Base-by-base conservation (phyloP, 2,329 filamentous ascomycete genomes). In the Shiraia sp. region DNA sequence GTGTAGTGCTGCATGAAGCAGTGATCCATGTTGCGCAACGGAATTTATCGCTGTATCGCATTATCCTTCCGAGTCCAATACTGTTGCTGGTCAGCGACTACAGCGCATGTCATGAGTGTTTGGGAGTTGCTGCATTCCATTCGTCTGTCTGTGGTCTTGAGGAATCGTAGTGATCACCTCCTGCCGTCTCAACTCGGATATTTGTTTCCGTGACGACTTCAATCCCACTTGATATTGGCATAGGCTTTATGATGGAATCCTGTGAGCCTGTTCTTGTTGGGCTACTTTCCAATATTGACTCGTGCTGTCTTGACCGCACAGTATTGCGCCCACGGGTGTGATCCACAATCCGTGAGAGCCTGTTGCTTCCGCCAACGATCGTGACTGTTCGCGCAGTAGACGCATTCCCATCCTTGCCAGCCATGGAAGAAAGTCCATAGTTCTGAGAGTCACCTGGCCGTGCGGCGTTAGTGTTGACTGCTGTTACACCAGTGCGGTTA, bases 181-280 rank as follows among this genome's bases (percentile, higher is more conserved):
- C 19, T 22, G 54, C 35, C 4, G 51, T 48, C 39, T 68, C 63
- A 12, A 69, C 52, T 25, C 68, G 61, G 6, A 70, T 62, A 32
- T 63, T 63, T 12, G 65, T 69, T 31, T 68, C 62, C 3, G 63
- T 65, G 12, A 61, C 42, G 15, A 66, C 64, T 5, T 55, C 62
- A 16, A 60, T 60, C 8, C 39, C 45, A n/a, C 54, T 52, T 6
- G 12, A 17, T 8, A 35, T n/a, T 5, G 42, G 29, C 6, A 47
- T 35, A 2, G 54, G 54, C 32, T 65, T 65, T 25, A 67, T 61
- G 6, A 70, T 69, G 10, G 57, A 60, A 33, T 69, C 66, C 33
- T 63, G 57, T 12, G 61, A 66, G 13, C 64, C 66, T 8, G 55
- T 58, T 10, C 52, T 32, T 7, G 57, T 61, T 2, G 59, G 57